Evolutionary conservation across 257 asterid species (phyloP), one percentile per base, ranked within the genome.

Genomic region (Echites panduratus): DNA sequence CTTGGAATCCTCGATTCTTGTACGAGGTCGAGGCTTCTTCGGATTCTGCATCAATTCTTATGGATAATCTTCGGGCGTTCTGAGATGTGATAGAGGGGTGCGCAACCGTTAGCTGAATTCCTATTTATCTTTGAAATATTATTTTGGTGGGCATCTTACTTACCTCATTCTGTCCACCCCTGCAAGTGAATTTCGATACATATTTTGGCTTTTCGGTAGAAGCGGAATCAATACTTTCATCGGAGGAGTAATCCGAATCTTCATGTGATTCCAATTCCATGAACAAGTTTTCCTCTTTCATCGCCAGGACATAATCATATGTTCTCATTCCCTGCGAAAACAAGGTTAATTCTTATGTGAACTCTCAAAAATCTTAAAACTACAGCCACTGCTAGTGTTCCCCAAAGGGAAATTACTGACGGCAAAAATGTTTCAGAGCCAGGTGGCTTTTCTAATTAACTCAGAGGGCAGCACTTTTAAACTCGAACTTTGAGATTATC

Each of bases 261-360:
- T 91, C 95, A 19, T 77, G 77, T 32, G 93, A 83, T 62, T 89
- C 96, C n/a, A 85, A 79, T 77, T 87, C 97, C 84, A 83, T 74
- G 9, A 85, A 68, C 76, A 78, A 80, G 73, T 85, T 86, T 81
- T 88, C 96, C 83, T 91, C 98, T 84, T 82, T 89, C 99, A 94
- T 89, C 73, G 98, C 97, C 82, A 89, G 77, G 76, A 94, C 91
- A 81, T 91, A 94, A 70, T 94, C 99, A 73, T 94, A 91, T 35
- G 99, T 94, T 82, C 96, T 87, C 84, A 94, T 94, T 73, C 99
- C 99, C 99, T 94, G 90, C 74, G 77, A 74, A 80, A 29, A 68
- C n/a, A 6, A 13, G n/a, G 2, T 66, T 27, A 32, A 32, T 20
- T 29, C 67, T 62, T 62, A 19, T 5, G 24, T 53, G 26, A 53